Percentiles rank a stretch among this genome's conserved stretches.
Conservation (phyloP, 768 basidiomycete species). For the Tephrocybe sp. region DNA sequence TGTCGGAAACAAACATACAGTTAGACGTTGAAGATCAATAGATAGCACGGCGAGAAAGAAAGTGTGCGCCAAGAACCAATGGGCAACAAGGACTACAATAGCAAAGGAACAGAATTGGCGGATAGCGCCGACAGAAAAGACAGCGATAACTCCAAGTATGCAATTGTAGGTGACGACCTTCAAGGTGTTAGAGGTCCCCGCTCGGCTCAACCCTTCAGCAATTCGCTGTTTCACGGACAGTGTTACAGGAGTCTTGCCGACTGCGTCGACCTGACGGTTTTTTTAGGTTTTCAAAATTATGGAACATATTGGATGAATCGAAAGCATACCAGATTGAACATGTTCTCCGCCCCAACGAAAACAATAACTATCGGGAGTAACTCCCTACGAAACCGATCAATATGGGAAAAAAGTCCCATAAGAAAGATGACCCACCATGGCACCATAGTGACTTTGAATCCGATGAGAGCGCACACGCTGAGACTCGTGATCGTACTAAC, state of each 20-base stretch:
- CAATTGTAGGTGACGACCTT: constrained; percentile 87
- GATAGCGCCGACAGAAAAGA: constrained; percentile 75
- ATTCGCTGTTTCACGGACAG: constrained; percentile 90
- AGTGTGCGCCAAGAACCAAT: constrained; percentile 96
- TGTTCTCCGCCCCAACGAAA: constrained; percentile 95
- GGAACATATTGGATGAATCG: too few species aligned
- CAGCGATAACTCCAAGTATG: constrained; percentile 73
- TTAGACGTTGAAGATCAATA: constrained; percentile 92
- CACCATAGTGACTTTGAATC: constrained; percentile 86
- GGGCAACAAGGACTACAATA: constrained; percentile 89
- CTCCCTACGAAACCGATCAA: constrained; percentile 49
- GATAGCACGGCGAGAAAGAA: constrained; percentile 94
- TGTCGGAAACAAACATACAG: constrained; percentile 44
- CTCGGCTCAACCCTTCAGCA: constrained; percentile 83
- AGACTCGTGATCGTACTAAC: constrained; percentile 93
- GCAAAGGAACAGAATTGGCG: constrained; percentile 93
- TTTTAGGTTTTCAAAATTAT: neutral
- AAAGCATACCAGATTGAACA: constrained; percentile 81
- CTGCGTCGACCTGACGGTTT: constrained; percentile 69
- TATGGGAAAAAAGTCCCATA: neutral
- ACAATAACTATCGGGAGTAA: constrained; percentile 90
- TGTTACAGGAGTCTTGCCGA: constrained; percentile 80
- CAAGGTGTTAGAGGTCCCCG: constrained; percentile 88
- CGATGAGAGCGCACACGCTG: constrained; percentile 87
- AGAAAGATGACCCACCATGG: constrained; percentile 63